phyloP scores from a whole-genome alignment of 192 early-diverging fungal species.

The Funneliformis geosporum region DNA sequence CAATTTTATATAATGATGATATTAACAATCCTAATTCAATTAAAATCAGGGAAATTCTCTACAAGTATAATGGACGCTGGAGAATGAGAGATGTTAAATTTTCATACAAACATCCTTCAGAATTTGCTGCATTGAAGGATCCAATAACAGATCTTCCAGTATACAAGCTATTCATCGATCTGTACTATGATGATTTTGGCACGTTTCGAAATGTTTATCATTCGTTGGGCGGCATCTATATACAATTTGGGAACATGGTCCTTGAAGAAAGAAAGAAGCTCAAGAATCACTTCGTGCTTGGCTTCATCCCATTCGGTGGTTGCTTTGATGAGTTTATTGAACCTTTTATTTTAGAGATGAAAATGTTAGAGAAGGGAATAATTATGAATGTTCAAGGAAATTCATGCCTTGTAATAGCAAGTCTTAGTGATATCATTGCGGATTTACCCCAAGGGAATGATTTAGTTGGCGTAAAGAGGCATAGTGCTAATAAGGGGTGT shows the following conservation, averaged over 20 bases:
- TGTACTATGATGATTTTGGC: constrained; percentile 7
- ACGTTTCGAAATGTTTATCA: not conserved
- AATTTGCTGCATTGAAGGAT: not conserved
- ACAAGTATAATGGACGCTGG: not conserved
- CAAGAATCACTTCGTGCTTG: not conserved
- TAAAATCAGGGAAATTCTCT: not conserved
- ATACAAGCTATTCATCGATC: not conserved
- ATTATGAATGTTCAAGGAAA: not conserved
- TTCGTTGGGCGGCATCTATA: not conserved
- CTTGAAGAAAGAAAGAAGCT: not conserved
- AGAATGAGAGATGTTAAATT: not conserved
- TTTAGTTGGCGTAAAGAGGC: not conserved
- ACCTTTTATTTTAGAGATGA: not conserved
- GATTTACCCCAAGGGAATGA: constrained; percentile 11
- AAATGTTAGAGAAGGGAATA: not conserved
- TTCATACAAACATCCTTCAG: not conserved
- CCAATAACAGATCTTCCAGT: not conserved
- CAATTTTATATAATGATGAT: not conserved
- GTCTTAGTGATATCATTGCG: not conserved
- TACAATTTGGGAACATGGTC: not conserved
- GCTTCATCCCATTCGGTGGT: not conserved
- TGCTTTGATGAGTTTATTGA: not conserved
- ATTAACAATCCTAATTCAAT: not conserved
- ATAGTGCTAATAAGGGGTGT: not conserved
- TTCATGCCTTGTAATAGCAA: not conserved